These are phyloP conservation scores for Lagenaria siceraria DNA, from an alignment of 306 rosid species.

Conservation along the genomic window DNA sequence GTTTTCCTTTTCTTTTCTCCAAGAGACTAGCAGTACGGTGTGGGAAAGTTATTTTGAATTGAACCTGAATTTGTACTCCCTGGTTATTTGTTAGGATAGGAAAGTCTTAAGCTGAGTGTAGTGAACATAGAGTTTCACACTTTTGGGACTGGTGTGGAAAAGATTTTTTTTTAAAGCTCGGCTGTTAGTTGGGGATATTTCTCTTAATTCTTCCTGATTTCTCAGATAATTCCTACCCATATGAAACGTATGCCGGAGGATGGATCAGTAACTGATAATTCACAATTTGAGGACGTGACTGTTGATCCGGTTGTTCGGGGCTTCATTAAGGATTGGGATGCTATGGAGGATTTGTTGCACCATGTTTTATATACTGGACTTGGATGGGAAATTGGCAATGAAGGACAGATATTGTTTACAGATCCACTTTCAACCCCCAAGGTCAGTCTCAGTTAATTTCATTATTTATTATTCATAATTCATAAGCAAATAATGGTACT, in stretches of 20 bases:
- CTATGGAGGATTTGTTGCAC: conserved; percentile 87
- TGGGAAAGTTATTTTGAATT: not conserved
- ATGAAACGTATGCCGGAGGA: conserved; percentile 66
- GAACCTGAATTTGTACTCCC: not conserved
- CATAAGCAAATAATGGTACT: not conserved
- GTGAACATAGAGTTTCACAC: not conserved
- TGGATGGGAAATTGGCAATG: conserved; percentile 98
- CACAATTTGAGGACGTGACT: conserved; percentile 34
- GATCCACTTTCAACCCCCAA: conserved; percentile 95
- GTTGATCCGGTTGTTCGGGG: conserved; percentile 73
- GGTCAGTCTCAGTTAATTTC: conserved; percentile 34
- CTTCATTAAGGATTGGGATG: conserved; percentile 84
- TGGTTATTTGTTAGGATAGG: not conserved
- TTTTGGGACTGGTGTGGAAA: not conserved
- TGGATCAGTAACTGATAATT: conserved; percentile 30
- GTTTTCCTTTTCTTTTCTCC: not conserved
- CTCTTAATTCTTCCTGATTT: not conserved
- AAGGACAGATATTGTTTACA: conserved; percentile 85
- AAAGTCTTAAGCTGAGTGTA: not conserved
- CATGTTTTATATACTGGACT: conserved; percentile 80
- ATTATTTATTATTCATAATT: not conserved
- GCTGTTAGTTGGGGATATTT: not conserved
- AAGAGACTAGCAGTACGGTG: not conserved
- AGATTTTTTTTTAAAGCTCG: not conserved
- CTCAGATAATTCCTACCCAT: conserved; percentile 79